phyloP scores from a whole-genome alignment of 257 asterid genomes.

The Voacanga thouarsii region DNA sequence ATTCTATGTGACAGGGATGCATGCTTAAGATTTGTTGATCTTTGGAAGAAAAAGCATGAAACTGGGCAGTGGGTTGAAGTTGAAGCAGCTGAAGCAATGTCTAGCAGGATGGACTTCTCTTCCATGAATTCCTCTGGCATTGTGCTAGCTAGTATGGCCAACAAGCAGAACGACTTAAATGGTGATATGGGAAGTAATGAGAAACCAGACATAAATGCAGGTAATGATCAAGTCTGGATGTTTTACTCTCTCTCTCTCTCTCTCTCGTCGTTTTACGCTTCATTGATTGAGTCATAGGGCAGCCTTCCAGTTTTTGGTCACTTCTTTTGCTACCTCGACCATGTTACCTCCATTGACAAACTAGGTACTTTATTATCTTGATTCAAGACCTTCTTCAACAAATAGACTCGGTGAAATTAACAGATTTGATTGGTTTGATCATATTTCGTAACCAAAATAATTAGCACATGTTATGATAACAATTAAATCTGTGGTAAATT shows the following conservation, averaged over 20 bases:
- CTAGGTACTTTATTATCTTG: neutral
- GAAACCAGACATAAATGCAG: constrained; percentile 40
- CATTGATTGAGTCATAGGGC: neutral
- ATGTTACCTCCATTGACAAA: neutral
- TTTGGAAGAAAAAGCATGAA: constrained; percentile 93
- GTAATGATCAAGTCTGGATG: constrained; percentile 30
- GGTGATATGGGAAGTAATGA: constrained; percentile 43
- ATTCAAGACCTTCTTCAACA: neutral
- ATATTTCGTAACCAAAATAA: neutral
- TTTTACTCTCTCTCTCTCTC: neutral
- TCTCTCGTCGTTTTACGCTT: neutral
- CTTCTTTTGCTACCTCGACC: neutral
- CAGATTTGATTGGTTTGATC: neutral
- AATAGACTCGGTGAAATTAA: neutral
- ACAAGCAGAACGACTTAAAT: constrained; percentile 49
- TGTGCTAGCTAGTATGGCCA: constrained; percentile 45
- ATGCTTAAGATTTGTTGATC: constrained; percentile 65
- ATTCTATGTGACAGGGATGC: constrained; percentile 66
- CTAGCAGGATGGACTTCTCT: constrained; percentile 49
- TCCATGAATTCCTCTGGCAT: constrained; percentile 60
- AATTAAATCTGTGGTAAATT: neutral
- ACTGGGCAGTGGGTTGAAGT: constrained; percentile 91
- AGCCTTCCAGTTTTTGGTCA: neutral
- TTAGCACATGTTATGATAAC: neutral
- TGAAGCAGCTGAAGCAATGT: constrained; percentile 63